Evolutionary conservation across 2,329 filamentous ascomycete genomes (phyloP), one percentile per base, ranked within the genome.

Genomic region (Zasmidium citrigriseum): DNA sequence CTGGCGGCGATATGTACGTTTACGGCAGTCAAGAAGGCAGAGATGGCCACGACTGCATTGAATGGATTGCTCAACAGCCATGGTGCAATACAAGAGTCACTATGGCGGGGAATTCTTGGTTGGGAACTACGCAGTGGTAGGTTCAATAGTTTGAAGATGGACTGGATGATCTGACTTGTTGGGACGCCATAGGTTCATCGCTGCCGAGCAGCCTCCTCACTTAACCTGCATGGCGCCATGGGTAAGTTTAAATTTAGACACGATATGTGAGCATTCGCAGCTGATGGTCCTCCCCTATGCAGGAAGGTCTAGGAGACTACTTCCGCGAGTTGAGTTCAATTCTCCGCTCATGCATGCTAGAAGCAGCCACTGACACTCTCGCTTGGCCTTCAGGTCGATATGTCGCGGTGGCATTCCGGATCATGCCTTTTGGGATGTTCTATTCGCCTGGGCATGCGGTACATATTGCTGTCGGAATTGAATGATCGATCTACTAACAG

Each of bases 331-430:
- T n/a, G n/a, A n/a, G n/a, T n/a, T n/a, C n/a, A n/a, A n/a, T n/a
- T n/a, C n/a, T n/a, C n/a, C n/a, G n/a, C n/a, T n/a, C n/a, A n/a
- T n/a, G n/a, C n/a, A n/a, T n/a, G n/a, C n/a, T n/a, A n/a, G n/a
- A n/a, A n/a, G n/a, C n/a, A n/a, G n/a, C n/a, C n/a, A n/a, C n/a
- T n/a, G n/a, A n/a, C n/a, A n/a, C n/a, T n/a, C n/a, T n/a, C n/a
- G n/a, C n/a, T n/a, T n/a, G n/a, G n/a, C n/a, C n/a, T n/a, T n/a
- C n/a, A n/a, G n/a, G 72, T 72, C 0, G 80, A 82, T 59, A 59
- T 81, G 1, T 82, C 77, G 60, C 74, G 78, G 2, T 78, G 82
- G 60, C 74, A 77, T n/a, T n/a, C n/a, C n/a, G n/a, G n/a, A n/a
- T n/a, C n/a, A n/a, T n/a, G n/a, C n/a, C n/a, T n/a, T n/a, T n/a